Conservation (phyloP, 1,139 yeast genomes). For the Meyerozyma sp. region DNA sequence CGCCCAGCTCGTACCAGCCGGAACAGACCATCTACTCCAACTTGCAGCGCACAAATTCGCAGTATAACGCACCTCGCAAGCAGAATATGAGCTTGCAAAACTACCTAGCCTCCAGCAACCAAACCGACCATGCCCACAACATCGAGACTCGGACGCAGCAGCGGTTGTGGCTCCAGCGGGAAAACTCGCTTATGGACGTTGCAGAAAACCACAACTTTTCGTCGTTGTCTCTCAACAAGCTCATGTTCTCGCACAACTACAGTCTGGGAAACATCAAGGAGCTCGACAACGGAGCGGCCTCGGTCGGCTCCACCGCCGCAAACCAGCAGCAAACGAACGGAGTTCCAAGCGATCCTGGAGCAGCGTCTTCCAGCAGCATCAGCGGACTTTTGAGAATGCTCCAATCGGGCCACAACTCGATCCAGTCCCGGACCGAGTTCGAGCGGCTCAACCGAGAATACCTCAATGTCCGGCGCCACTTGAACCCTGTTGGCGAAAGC, state of each 20-base stretch:
- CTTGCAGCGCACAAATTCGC: slow-evolving; percentile 33
- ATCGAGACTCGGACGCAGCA: slow-evolving; percentile 73
- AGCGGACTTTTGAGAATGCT: slow-evolving; percentile 29
- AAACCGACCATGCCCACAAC: slow-evolving; percentile 9
- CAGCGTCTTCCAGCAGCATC: slow-evolving; percentile 15
- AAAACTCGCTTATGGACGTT: slow-evolving; percentile 60
- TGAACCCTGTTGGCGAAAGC: slow-evolving; percentile 65
- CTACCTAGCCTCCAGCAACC: slow-evolving; percentile 4
- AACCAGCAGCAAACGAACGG: neutral
- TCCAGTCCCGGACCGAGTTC: slow-evolving; percentile 67
- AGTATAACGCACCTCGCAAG: neutral
- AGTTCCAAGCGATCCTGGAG: slow-evolving; percentile 6
- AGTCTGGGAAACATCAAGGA: slow-evolving; percentile 3
- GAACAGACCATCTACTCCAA: slow-evolving; percentile 42
- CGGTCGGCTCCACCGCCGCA: slow-evolving; percentile 1
- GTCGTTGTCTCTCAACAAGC: slow-evolving; percentile 38
- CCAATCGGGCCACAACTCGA: slow-evolving; percentile 40
- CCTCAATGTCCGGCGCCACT: slow-evolving; percentile 60
- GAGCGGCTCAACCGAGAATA: slow-evolving; percentile 74
- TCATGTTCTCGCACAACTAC: slow-evolving; percentile 42
- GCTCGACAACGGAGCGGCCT: neutral
- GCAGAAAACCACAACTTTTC: slow-evolving; percentile 33
- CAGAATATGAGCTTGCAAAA: neutral
- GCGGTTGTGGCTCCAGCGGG: slow-evolving; percentile 77
- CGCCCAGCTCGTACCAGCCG: slow-evolving; percentile 39